Evolutionary conservation across 2,329 filamentous ascomycete species (phyloP), one percentile per base, ranked within the genome.

Genomic region (Fusarium luffae): DNA sequence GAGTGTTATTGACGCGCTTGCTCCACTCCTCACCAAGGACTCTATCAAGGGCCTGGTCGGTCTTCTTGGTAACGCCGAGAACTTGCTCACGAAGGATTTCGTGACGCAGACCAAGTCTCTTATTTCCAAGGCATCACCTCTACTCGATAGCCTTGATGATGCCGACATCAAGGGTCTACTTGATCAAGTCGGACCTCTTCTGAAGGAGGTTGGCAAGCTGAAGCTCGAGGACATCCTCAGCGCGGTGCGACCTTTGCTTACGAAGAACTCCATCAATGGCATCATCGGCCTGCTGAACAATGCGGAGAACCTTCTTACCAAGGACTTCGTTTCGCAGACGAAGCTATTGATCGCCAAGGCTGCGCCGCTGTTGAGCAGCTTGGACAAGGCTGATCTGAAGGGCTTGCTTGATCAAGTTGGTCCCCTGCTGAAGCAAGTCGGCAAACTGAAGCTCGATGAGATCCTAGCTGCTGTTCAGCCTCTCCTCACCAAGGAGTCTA

Each of bases 281-380:
- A 64, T 80, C 14, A 66, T 81, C 7, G 76, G 77, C 5, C 69
- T 82, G 2, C 68, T 81, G 3, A 72, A 77, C 14, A 76, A 81
- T 32, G 75, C 79, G 3, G 69, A 77, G 56, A 58, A 66, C 3
- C 73, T 79, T 0, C 68, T 79, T 1, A 76, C 74, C 0, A 63
- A 61, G 7, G 68, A 74, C n/a, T 75, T 75, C 11, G 76, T 79
- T 4, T 63, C 68, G 1, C 60, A 71, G 10, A 69, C 76, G 0
- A 73, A 76, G 18, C 63, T 67, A 5, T 61, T 78, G 2, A 66
- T 78, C 10, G 63, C 67, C 0, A 71, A 72, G 30, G 77, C 77
- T 59, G 63, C 59, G 27, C 80, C 80, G 1, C 65, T 82, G 0
- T 67, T 82, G 2, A 68, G 73, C 7, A 77, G 73, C 4, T 64